Evolutionary conservation across 352 stramenopile species (phyloP), one percentile per base, ranked within the genome.

Genomic region (Pythium pyrilobum): DNA sequence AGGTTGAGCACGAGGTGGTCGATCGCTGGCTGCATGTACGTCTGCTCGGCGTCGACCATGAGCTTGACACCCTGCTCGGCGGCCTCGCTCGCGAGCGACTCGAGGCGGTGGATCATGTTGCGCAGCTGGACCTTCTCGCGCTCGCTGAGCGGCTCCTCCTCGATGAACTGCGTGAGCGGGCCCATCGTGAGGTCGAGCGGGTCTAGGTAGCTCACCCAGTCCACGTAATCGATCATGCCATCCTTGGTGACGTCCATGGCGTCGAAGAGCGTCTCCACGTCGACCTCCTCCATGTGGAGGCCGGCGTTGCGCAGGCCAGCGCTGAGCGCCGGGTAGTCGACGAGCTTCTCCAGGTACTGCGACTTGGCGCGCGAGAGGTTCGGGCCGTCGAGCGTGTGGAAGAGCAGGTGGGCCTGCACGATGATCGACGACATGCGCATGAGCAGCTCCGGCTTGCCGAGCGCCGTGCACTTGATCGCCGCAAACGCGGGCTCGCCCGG

Each of bases 1-100:
- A 96, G 54, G 49, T 89, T 86, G 36, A 95, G 67, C 52, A 81
- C 74, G 40, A 98, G 65, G 65, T 97, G 86, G 66, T 99, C 97
- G 67, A 99, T 99, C 12, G 89, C 96, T 7, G 96, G 95, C 73
- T 99, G 97, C 69, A 98, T 97, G 72, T 97, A 97, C 15, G 71
- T 95, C 67, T 99, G 96, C 66, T 99, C 97, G 20, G 97, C 97
- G 69, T 99, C 97, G 55, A 99, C 92, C 87, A 99, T 96, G 36
- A 99, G 81, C 56, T 95, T 95, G 15, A 97, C 90, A 31, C 76
- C 85, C 28, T 71, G 61, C 32, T 79, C 79, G 3, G 72, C 62
- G 3, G 86, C 86, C 21, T 85, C 74, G 43, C 71, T 78, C 3
- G 90, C 90, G 21, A 95, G 71, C 25, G 66, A 74, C 62, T 90